phyloP scores from a whole-genome alignment of 768 basidiomycete species.

The Xanthoconium purpureum region DNA sequence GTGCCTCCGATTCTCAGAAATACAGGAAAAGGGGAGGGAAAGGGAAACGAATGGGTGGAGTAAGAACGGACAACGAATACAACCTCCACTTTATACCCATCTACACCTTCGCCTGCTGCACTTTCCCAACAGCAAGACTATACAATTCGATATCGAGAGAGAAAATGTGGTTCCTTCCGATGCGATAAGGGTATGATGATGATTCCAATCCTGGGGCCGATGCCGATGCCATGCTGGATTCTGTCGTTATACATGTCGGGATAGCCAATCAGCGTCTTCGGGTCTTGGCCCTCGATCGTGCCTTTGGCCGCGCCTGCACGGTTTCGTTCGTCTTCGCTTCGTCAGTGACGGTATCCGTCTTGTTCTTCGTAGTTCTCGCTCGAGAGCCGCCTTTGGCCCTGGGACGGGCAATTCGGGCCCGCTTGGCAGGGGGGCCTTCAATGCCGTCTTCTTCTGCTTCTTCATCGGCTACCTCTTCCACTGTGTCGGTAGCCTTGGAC shows the following conservation, averaged over 20 bases:
- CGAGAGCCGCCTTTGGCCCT: slow-evolving; percentile 25
- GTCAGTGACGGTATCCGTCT: slow-evolving; percentile 8
- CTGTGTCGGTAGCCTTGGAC: slow-evolving; percentile 15
- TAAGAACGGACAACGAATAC: slow-evolving; percentile 15
- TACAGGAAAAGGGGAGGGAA: slow-evolving; percentile 12
- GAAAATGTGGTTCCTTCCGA: slow-evolving; percentile 18
- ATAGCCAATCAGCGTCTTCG: slow-evolving; percentile 28
- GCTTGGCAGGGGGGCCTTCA: slow-evolving; percentile 17
- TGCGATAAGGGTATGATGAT: slow-evolving; percentile 23
- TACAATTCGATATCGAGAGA: slow-evolving; percentile 26
- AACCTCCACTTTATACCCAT: slow-evolving; percentile 17
- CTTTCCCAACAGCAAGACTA: slow-evolving; percentile 5
- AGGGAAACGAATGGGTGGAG: not conserved
- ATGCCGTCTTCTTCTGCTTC: slow-evolving; percentile 15
- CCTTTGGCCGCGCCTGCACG: slow-evolving; percentile 31
- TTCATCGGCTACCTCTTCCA: slow-evolving; percentile 12
- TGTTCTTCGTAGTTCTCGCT: slow-evolving; percentile 17
- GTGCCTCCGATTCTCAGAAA: slow-evolving; percentile 9
- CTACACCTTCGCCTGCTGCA: slow-evolving; percentile 3
- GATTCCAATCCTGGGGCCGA: slow-evolving; percentile 13
- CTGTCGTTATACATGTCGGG: slow-evolving; percentile 8
- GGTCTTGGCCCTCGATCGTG: slow-evolving; percentile 27
- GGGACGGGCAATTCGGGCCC: slow-evolving; percentile 16
- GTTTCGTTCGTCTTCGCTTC: slow-evolving; percentile 16
- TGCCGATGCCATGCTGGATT: slow-evolving; percentile 7